phyloP scores from a whole-genome alignment of 202 grass and related monocot species.

The Schoenoplectus tabernaemontani region DNA sequence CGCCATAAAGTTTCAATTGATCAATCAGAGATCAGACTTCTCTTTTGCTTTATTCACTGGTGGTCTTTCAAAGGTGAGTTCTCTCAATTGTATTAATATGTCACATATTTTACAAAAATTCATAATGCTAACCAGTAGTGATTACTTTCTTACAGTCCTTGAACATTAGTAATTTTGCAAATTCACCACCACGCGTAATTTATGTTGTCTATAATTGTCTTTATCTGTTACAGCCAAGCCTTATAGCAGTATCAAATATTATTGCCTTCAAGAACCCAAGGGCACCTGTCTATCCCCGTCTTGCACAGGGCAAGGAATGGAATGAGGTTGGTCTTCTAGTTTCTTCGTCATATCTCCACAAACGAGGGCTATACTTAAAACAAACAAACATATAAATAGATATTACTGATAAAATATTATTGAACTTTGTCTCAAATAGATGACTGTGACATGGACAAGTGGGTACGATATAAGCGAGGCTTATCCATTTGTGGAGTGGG shows the following conservation, averaged over 20 bases:
- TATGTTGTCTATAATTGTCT: background rate
- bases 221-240: slow-evolving; percentile 44
- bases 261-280: slow-evolving; percentile 71
- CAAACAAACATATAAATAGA: background rate
- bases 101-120: background rate
- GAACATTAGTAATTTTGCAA: background rate
- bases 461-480: slow-evolving; percentile 58
- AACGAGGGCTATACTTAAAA: background rate
- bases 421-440: slow-evolving; percentile 24
- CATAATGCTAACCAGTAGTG: background rate
- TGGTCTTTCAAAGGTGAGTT: slow-evolving; percentile 56
- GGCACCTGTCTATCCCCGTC: slow-evolving; percentile 73
- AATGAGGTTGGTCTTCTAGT: slow-evolving; percentile 45
- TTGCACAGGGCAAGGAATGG: slow-evolving; percentile 69
- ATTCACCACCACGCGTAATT: too few species aligned
- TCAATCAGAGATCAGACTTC: slow-evolving; percentile 82
- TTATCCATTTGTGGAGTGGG: slow-evolving; percentile 82
- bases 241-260: slow-evolving; percentile 63
- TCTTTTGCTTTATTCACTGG: slow-evolving; percentile 70
- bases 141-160: background rate
- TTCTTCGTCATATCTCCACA: background rate
- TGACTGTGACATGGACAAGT: slow-evolving; percentile 94
- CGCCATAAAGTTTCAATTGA: slow-evolving; percentile 50
- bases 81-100: background rate
- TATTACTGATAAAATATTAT: background rate